Base-by-base conservation (phyloP, 176 grass and related monocot species). In the Triticum monococcum region DNA sequence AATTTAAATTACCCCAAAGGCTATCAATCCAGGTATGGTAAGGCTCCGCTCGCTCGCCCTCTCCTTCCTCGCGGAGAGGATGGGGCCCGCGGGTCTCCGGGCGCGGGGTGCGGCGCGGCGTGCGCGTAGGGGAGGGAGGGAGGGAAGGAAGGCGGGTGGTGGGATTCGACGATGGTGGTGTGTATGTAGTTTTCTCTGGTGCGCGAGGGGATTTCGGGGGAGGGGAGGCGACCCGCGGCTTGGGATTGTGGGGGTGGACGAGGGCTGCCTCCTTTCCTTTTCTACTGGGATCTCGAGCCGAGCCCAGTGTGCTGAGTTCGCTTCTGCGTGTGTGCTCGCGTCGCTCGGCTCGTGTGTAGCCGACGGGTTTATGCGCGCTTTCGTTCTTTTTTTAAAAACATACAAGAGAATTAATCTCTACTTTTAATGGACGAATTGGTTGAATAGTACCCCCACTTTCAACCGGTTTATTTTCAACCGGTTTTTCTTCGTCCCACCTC, bases 181-280 rank as follows among this genome's bases (percentile, higher is more conserved):
- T 46, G 52, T 23, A 35, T 46, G 63, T 23, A 35, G 59, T 63
- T 62, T 86, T 83, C 18, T 79, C 56, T 83, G 89, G 84, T 79
- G 74, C 32, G 43, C 73, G 89, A 90, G 67, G 59, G 80, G 89
- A 90, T 90, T 90, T 66, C 85, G 82, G 77, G 70, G 3, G 37
- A 20, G 48, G 45, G 52, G 26, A 33, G 87, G 67, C 31, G 57
- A 79, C 65, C 28, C 16, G 67, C 26, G 54, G 54, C 54, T 57
- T 30, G 64, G 32, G 45, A 20, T 76, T 52, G 24, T 54, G 45
- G 28, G 22, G 7, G 80, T 8, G 23, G 30, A 63, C 48, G 52
- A 72, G 79, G 52, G 5, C 23, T 14, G 23, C 1, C 5, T 1
- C 43, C 10, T 57, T 57, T 22, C 16, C 48, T 76, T 81, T 56